Conservation (phyloP, 2,329 filamentous ascomycete genomes). For the Fusarium sp. region DNA sequence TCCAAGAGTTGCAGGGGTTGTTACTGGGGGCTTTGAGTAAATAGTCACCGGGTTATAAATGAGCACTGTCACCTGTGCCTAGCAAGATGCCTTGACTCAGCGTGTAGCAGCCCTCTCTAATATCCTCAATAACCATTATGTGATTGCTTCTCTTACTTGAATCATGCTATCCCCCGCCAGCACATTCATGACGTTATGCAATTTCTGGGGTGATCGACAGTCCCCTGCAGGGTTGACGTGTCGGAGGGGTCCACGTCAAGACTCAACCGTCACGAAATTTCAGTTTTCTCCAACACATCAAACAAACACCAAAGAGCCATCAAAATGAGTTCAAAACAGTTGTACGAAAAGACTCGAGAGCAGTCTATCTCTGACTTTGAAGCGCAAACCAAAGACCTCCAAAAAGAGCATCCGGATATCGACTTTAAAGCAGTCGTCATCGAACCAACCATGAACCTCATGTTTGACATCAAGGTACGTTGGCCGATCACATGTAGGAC, state of each 20-base stretch:
- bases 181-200: background rate
- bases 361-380: conserved; percentile 30
- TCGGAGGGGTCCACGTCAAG: background rate
- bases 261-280: background rate
- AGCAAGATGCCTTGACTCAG: no score
- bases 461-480: conserved; percentile 29
- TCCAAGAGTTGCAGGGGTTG: conserved; percentile 35
- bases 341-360: conserved; percentile 16
- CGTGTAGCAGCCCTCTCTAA: no score
- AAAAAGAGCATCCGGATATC: conserved; percentile 23
- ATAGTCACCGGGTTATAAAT: no score
- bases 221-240: background rate
- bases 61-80: no score
- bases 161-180: background rate
- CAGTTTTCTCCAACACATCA: background rate
- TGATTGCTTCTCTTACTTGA: background rate
- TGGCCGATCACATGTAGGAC: rapidly evolving
- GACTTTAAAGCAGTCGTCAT: conserved; percentile 26
- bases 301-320: rapidly evolving
- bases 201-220: conserved; percentile 4
- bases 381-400: conserved; percentile 12
- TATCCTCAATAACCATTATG: rapidly evolving
- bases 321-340: conserved; percentile 6
- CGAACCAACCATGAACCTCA: conserved; percentile 33
- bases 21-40: conserved; percentile 20